phyloP scores from a whole-genome alignment of 1,284 basidiomycete species.

The Ustilago curta region DNA sequence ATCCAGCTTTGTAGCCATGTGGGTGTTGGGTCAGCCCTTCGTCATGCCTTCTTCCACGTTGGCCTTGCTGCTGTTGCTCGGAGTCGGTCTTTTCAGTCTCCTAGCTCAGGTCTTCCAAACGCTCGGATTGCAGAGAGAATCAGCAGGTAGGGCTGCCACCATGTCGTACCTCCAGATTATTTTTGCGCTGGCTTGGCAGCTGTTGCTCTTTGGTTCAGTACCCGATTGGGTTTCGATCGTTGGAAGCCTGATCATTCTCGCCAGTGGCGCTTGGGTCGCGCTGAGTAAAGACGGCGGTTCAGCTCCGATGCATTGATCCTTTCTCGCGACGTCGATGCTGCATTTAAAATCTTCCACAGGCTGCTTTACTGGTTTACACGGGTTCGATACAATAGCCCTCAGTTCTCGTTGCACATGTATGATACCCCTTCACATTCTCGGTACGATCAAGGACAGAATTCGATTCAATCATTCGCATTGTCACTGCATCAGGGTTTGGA shows the following conservation, averaged over 20 bases:
- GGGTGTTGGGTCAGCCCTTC: conserved; percentile 32
- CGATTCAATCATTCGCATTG: background rate
- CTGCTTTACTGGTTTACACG: background rate
- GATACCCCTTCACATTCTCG: conserved; percentile 12
- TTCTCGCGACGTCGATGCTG: background rate
- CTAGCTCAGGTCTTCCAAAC: conserved; percentile 55
- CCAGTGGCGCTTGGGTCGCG: conserved; percentile 44
- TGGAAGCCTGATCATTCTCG: conserved; percentile 43
- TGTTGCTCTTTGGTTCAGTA: conserved; percentile 30
- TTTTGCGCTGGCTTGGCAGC: conserved; percentile 44
- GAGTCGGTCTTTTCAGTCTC: conserved; percentile 52
- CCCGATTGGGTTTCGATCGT: conserved; percentile 41
- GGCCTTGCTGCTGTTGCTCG: conserved; percentile 37
- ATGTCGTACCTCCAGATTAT: conserved; percentile 54
- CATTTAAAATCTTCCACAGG: too few species aligned
- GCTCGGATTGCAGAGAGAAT: conserved; percentile 54
- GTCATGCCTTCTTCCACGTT: conserved; percentile 32
- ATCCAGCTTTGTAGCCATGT: conserved; percentile 71
- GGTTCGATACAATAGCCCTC: background rate
- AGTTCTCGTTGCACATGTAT: conserved; percentile 18
- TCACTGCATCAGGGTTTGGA: conserved; percentile 1
- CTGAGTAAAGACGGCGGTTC: conserved; percentile 25
- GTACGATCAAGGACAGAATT: background rate
- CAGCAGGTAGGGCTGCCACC: conserved; percentile 46
- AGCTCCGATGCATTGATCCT: conserved; percentile 29